Conservation (phyloP, 2,329 filamentous ascomycete species). For the Sporothrix dimorphospora region DNA sequence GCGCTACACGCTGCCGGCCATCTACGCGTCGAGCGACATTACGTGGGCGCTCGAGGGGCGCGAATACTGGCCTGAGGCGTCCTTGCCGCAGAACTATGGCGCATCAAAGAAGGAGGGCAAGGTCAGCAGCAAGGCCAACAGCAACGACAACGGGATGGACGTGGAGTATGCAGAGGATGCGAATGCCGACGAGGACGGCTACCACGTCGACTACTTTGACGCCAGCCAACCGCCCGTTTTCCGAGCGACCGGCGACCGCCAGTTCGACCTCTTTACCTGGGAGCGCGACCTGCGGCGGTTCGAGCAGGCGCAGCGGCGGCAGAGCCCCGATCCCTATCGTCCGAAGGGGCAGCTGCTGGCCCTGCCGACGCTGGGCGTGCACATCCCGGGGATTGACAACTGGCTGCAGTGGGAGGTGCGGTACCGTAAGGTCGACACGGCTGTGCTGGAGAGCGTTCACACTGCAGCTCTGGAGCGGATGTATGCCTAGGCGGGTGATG, state of each 20-base stretch:
- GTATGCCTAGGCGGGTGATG: background rate
- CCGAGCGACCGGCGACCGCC: background rate
- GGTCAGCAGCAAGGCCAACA: too few species aligned
- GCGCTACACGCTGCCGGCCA: slow-evolving; percentile 58
- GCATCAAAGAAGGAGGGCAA: too few species aligned
- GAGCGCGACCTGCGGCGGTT: slow-evolving; percentile 24
- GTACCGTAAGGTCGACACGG: slow-evolving; percentile 54
- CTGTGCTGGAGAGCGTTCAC: slow-evolving; percentile 40
- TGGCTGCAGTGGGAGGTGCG: slow-evolving; percentile 55
- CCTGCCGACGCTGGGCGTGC: slow-evolving; percentile 56
- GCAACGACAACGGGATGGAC: background rate
- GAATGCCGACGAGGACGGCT: background rate
- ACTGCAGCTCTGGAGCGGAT: background rate
- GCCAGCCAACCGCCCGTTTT: background rate
- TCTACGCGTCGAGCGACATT: slow-evolving; percentile 52
- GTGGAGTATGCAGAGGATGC: background rate
- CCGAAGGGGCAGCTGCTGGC: slow-evolving; percentile 51
- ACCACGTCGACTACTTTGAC: background rate
- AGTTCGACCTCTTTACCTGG: slow-evolving; percentile 26
- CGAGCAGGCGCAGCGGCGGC: background rate
- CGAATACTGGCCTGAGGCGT: background rate
- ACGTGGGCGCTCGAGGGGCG: slow-evolving; percentile 32
- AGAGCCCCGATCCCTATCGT: background rate
- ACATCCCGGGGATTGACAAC: slow-evolving; percentile 50
- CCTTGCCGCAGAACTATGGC: background rate